Conservation (phyloP, 305 asterid species). For the Fraxinus baroniana region DNA sequence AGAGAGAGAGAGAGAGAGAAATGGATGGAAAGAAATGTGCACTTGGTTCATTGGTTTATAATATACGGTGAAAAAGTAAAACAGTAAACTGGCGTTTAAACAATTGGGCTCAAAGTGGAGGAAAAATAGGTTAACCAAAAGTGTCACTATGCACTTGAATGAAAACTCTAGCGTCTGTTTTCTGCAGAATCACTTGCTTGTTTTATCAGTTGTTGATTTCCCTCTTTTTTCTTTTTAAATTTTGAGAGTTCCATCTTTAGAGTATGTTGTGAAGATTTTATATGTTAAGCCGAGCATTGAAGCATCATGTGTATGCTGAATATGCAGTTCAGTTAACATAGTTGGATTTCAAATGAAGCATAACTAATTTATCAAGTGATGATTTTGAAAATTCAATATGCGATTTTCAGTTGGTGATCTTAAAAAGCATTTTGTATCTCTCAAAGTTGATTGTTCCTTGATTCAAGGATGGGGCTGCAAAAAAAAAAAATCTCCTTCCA, state of each 20-base stretch:
- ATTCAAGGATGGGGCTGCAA: conserved; percentile 47
- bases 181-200: background rate
- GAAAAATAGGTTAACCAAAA: background rate
- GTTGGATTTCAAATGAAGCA: background rate
- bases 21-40: background rate
- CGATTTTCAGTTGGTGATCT: too few relatives aligned
- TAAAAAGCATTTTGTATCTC: background rate
- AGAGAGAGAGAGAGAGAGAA: too few relatives aligned
- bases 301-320: background rate
- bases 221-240: background rate
- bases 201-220: background rate
- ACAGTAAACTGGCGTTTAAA: background rate
- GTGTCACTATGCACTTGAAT: background rate
- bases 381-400: too few relatives aligned
- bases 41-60: background rate
- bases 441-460: conserved; percentile 11
- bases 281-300: background rate
- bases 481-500: conserved; percentile 50
- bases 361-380: too few relatives aligned
- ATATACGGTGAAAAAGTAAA: background rate
- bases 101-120: background rate
- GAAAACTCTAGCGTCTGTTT: background rate
- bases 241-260: background rate
- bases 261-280: background rate
- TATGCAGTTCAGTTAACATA: background rate